A percentile compares a stretch with the other conserved stretches of the same genome.
Evolutionary conservation across 768 basidiomycete species (phyloP).

Genomic region (Exidia glandulosa): DNA sequence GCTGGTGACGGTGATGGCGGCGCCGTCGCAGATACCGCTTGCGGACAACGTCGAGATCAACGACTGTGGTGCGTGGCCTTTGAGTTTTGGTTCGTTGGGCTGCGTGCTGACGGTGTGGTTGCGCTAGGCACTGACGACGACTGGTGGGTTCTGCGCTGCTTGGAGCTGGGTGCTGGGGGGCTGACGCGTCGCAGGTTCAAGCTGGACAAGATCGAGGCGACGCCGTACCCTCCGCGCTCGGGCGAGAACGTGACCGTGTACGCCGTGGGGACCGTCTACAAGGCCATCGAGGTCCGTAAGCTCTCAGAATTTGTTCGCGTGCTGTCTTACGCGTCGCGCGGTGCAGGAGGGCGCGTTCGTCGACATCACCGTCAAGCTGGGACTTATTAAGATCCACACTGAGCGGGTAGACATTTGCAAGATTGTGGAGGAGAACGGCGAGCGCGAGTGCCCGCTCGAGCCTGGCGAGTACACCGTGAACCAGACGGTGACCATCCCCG

Average conservation of each 20-base stretch:
- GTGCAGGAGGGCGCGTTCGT: conserved; percentile 82
- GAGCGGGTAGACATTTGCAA: conserved; percentile 87
- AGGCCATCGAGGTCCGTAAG: conserved; percentile 62
- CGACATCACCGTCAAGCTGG: conserved; percentile 87
- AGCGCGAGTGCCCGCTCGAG: conserved; percentile 75
- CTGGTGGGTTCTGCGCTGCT: too few species aligned
- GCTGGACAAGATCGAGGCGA: conserved; percentile 37
- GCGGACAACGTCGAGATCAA: not conserved
- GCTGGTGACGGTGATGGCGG: too few species aligned
- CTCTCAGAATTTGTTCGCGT: too few species aligned
- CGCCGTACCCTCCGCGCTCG: conserved; percentile 82
- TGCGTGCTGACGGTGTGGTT: too few species aligned
- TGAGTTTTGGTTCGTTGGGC: too few species aligned
- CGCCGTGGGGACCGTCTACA: conserved; percentile 50
- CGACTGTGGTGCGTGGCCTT: too few species aligned
- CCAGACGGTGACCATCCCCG: conserved; percentile 53
- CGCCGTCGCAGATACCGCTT: not conserved
- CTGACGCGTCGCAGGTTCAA: too few species aligned
- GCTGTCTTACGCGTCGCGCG: conserved; percentile 3
- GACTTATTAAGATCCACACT: conserved; percentile 74
- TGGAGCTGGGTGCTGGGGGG: too few species aligned
- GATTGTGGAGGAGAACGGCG: conserved; percentile 47
- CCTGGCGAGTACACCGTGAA: conserved; percentile 55
- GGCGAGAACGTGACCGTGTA: conserved; percentile 79
- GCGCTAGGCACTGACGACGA: not conserved